A percentile compares a stretch with the other conserved stretches of the same genome.
These are phyloP conservation scores for Gastroboletus turbinatus DNA, from an alignment of 1,284 basidiomycete species.

Conservation along the genomic window DNA sequence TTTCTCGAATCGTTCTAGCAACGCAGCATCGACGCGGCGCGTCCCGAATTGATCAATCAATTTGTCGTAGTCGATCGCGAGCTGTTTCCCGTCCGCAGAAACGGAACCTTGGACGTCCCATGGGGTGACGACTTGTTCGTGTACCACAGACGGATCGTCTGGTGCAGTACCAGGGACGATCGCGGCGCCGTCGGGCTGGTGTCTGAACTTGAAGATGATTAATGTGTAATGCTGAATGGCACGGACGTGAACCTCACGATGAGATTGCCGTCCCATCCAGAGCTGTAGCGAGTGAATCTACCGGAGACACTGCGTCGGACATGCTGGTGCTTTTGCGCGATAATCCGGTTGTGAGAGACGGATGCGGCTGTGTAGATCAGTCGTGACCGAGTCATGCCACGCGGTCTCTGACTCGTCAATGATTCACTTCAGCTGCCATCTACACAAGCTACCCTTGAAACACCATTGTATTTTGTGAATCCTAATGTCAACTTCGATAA, in stretches of 20 bases:
- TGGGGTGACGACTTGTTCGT: conserved; percentile 91
- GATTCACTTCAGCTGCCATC: neutral
- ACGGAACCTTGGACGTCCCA: conserved; percentile 98
- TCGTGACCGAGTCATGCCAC: conserved; percentile 3
- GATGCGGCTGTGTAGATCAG: neutral
- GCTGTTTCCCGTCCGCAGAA: conserved; percentile 84
- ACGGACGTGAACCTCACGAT: conserved; percentile 15
- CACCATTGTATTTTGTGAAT: conserved; percentile 7
- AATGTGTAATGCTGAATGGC: neutral
- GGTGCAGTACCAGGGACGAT: neutral
- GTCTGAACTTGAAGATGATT: conserved; percentile 10
- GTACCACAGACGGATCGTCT: conserved; percentile 29
- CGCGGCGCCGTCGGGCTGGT: conserved; percentile 3
- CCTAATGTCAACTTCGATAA: conserved; percentile 25
- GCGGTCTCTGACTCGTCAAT: neutral
- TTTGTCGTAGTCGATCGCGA: conserved; percentile 96
- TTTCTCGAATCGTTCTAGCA: conserved; percentile 89
- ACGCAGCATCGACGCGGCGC: conserved; percentile 69
- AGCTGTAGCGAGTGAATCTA: conserved; percentile 14
- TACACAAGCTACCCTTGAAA: conserved; percentile 4
- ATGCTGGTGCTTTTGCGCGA: conserved; percentile 1
- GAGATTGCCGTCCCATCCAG: conserved; percentile 21
- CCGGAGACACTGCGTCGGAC: conserved; percentile 8
- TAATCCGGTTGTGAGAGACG: neutral
- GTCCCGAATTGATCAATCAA: conserved; percentile 95